phyloP scores from a whole-genome alignment of 1,284 basidiomycete species.

The Melanopsichium pennsylvanicum region DNA sequence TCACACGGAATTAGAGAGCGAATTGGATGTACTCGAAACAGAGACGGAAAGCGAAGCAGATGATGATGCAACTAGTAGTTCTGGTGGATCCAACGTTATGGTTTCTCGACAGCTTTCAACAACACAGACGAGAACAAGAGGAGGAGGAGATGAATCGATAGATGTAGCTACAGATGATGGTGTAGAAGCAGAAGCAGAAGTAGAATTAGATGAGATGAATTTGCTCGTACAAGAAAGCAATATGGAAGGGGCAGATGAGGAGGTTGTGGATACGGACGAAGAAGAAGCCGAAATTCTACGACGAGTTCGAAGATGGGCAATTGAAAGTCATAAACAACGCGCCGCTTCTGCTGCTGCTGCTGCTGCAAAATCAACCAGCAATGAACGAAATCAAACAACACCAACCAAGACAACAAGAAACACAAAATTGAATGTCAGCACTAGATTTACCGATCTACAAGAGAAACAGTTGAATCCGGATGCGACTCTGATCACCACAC shows the following conservation, averaged over 20 bases:
- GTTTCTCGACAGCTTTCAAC: neutral
- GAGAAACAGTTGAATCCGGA: slow-evolving; percentile 11
- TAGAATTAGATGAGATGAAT: slow-evolving; percentile 6
- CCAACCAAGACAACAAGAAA: neutral
- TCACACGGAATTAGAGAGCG: too few relatives aligned
- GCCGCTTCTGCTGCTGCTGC: too few relatives aligned
- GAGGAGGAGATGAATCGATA: too few relatives aligned
- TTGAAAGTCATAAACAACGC: slow-evolving; percentile 33
- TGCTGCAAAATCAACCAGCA: too few relatives aligned
- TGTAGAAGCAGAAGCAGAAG: neutral
- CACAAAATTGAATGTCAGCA: neutral
- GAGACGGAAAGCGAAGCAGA: slow-evolving; percentile 15
- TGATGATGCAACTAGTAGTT: neutral
- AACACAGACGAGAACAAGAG: neutral
- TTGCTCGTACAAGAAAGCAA: too few relatives aligned
- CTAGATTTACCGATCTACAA: too few relatives aligned
- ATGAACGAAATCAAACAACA: neutral
- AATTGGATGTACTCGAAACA: too few relatives aligned
- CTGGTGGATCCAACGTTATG: slow-evolving; percentile 9
- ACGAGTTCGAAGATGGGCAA: slow-evolving; percentile 32
- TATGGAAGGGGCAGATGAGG: too few relatives aligned
- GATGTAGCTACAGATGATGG: neutral
- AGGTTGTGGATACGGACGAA: too few relatives aligned
- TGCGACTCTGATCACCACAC: slow-evolving; percentile 5
- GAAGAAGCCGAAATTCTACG: slow-evolving; percentile 31